Conservation (phyloP, 441 rosid genomes). For the Pelargonium fulgidum region DNA sequence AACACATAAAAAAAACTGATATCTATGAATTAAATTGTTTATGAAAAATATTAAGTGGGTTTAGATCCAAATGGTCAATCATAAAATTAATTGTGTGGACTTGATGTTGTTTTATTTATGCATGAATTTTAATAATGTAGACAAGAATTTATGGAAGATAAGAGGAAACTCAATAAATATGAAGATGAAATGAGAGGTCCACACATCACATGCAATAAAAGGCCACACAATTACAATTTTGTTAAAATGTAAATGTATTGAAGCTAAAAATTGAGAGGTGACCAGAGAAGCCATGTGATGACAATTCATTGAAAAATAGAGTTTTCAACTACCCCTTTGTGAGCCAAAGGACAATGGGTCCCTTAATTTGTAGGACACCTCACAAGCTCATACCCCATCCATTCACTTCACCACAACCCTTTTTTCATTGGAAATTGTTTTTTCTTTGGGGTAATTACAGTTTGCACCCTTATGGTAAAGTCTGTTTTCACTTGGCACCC, state of each 20-base stretch:
- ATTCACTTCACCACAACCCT: too few species aligned
- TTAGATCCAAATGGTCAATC: too few species aligned
- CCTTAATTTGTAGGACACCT: conserved; percentile 4
- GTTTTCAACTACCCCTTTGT: background rate
- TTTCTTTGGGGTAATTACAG: too few species aligned
- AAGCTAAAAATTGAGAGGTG: background rate
- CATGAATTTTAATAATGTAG: too few species aligned
- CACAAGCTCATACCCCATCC: background rate
- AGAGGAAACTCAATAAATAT: background rate
- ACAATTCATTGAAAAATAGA: background rate
- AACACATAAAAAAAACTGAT: too few species aligned
- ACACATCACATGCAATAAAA: conserved; percentile 1
- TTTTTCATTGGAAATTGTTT: too few species aligned
- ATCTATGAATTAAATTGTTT: too few species aligned
- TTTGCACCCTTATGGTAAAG: too few species aligned
- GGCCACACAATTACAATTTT: background rate
- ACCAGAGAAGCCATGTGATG: background rate
- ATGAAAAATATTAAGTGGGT: too few species aligned
- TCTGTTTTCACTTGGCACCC: too few species aligned
- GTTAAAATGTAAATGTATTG: background rate
- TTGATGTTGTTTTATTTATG: too few species aligned
- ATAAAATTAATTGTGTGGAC: too few species aligned
- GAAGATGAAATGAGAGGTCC: background rate
- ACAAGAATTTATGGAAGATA: background rate
- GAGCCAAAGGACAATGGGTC: background rate